Evolutionary conservation across 1,284 basidiomycete species (phyloP).

Genomic region (Nidula niveotomentosa): DNA sequence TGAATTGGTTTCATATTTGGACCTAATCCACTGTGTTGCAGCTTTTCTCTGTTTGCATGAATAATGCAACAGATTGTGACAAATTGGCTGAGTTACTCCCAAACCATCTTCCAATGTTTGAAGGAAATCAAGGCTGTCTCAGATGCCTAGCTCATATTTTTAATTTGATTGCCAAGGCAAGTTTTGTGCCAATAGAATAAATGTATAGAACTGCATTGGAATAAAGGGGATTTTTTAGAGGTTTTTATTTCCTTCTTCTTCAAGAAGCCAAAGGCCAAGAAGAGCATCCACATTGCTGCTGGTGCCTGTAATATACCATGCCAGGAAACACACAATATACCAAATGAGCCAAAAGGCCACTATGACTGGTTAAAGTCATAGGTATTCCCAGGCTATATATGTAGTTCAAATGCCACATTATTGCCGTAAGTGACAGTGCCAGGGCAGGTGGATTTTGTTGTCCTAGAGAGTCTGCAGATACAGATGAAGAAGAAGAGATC

Average conservation of each 20-base stretch:
- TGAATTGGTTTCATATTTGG: too few species aligned
- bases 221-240: neutral
- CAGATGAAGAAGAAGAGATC: neutral
- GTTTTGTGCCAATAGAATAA: neutral
- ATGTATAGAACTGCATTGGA: too few species aligned
- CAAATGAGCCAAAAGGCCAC: too few species aligned
- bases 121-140: neutral
- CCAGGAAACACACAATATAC: too few species aligned
- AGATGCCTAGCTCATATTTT: neutral
- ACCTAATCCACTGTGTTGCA: too few species aligned
- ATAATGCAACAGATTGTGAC: neutral
- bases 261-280: slow-evolving; percentile 3
- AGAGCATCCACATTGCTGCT: neutral
- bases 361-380: too few species aligned
- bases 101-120: neutral
- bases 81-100: neutral
- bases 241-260: slow-evolving; percentile 6
- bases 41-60: neutral
- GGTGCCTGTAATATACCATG: neutral
- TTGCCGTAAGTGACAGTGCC: too few species aligned
- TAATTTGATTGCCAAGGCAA: neutral
- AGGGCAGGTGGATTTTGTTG: neutral
- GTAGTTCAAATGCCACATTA: too few species aligned
- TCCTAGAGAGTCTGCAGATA: neutral
- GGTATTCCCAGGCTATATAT: too few species aligned